Evolutionary conservation across 2,329 filamentous ascomycete genomes (phyloP), one percentile per base, ranked within the genome.

Genomic region (Leptographium lundbergii): DNA sequence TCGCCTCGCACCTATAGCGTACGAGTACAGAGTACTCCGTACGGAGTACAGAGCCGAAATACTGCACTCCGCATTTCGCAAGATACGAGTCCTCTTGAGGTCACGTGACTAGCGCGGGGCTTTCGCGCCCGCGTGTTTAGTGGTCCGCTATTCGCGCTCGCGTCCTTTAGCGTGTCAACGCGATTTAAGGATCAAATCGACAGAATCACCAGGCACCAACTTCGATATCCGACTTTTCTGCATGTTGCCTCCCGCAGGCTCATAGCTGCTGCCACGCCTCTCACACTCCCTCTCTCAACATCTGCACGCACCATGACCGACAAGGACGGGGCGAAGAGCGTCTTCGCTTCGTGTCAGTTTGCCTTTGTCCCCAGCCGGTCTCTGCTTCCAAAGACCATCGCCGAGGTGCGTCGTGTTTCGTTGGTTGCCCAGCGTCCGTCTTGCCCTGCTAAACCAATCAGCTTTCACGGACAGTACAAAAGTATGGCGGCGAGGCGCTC

Each of bases 401-500:
- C 69, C 57, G 73, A 76, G 63, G 75, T 77, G 62, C 5, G 54
- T 51, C 22, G 0, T 34, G 1, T n/a, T 56, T 6, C 10, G 42
- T 45, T 45, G 14, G 13, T 52, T 52, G 10, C 39, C n/a, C n/a
- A 22, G 39, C 36, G 29, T 6, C 29, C 2, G 27, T 22, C 10
- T 42, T 25, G 32, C 11, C 22, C 22, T 6, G 14, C 24, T 57
- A 59, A 27, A 59, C 57, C 24, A 5, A 2, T 6, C 55, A 80
- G 75, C 65, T 80, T 13, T 73, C 75, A 6, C 64, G 65, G 2
- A 71, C 74, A 1, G 69, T 80, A 36, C 63, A 69, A 60, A 74
- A 77, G 14, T 75, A 81, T 73, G 81, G 80, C 63, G 81, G 76
- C 59, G 67, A 72, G 39, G 71, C 81, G 2, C 68, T 78, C 62